phyloP scores from a whole-genome alignment of 495 filamentous ascomycete genomes.

The Penicillium cosmopolitanum region DNA sequence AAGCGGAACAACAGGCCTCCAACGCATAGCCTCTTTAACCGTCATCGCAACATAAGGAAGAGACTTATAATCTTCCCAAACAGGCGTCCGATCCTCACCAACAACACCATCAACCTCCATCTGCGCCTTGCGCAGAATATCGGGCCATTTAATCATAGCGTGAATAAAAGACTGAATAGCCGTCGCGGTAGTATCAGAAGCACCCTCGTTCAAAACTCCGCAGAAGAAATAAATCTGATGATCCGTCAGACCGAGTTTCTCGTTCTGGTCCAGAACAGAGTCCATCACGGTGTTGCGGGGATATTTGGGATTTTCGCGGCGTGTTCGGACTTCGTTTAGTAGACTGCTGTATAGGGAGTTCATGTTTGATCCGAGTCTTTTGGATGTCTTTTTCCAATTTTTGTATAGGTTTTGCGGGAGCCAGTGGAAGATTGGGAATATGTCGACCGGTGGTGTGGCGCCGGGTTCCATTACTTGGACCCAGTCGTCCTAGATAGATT shows the following conservation, averaged over 20 bases:
- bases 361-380: slow-evolving; percentile 44
- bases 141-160: slow-evolving; percentile 45
- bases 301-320: slow-evolving; percentile 15
- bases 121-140: slow-evolving; percentile 42
- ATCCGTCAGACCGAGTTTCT: slow-evolving; percentile 34
- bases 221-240: slow-evolving; percentile 41
- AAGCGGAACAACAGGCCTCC: slow-evolving; percentile 38
- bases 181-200: slow-evolving; percentile 47
- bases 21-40: slow-evolving; percentile 45
- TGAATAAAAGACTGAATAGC: slow-evolving; percentile 44
- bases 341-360: slow-evolving; percentile 36
- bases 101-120: slow-evolving; percentile 35
- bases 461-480: slow-evolving; percentile 51
- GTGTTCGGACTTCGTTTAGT: slow-evolving; percentile 17
- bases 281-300: slow-evolving; percentile 44
- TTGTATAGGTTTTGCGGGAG: slow-evolving; percentile 47
- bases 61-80: slow-evolving; percentile 36
- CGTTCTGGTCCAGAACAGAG: slow-evolving; percentile 44
- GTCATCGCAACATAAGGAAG: slow-evolving; percentile 47
- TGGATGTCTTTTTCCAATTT: slow-evolving; percentile 42
- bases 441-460: slow-evolving; percentile 55
- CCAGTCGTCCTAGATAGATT: slow-evolving; percentile 40
- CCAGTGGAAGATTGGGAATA: slow-evolving; percentile 45
- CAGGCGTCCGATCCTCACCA: slow-evolving; percentile 37
- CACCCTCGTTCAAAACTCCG: slow-evolving; percentile 49